Base-by-base conservation (phyloP, 768 basidiomycete genomes). In the Lactifluus subvellereus region DNA sequence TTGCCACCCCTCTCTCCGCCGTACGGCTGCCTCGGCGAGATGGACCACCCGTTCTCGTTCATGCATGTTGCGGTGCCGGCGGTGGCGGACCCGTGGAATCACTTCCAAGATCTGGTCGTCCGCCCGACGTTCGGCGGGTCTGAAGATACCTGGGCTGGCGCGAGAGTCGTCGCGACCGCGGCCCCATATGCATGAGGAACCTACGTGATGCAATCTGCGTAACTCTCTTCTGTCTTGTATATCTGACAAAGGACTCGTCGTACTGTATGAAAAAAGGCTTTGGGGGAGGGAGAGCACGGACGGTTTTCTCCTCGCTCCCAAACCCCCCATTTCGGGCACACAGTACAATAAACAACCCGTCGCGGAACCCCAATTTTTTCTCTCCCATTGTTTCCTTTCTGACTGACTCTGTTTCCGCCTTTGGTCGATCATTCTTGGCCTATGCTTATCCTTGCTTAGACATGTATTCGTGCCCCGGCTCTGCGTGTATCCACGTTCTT, bases 181-280 rank as follows among this genome's bases (percentile, higher is more conserved):
- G 54, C 33, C 37, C 62, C 62, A 32, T 64, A 60, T 51, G 59
- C 54, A 47, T 64, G 58, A 64, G 32, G 32, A n/a, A n/a, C 2
- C 16, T 9, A 14, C 14, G 40, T 2, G 40, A 45, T 45, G 20
- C n/a, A 20, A 10, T 8, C 14, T 48, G 13, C 6, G 3, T 47
- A 18, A 3, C 9, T 13, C 6, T 22, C 6, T 20, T 47, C 45
- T n/a, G 27, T n/a, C 18, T 18, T 43, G 42, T 43, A n/a, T 43
- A 16, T 14, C 42, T 18, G 42, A 43, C 42, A 16, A 43, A 43
- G 42, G 42, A 43, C 42, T 43, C 42, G 42, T 43, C 18, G 11
- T 43, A 16, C 35, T 43, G 4, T 43, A 18, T 6, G 16, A 20
- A 47, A 47, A 47, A 47, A 20, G 18, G 6, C 18, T 7, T 20